phyloP scores from a whole-genome alignment of 1,284 basidiomycete genomes.

The Exobasidium cylindrosporum region DNA sequence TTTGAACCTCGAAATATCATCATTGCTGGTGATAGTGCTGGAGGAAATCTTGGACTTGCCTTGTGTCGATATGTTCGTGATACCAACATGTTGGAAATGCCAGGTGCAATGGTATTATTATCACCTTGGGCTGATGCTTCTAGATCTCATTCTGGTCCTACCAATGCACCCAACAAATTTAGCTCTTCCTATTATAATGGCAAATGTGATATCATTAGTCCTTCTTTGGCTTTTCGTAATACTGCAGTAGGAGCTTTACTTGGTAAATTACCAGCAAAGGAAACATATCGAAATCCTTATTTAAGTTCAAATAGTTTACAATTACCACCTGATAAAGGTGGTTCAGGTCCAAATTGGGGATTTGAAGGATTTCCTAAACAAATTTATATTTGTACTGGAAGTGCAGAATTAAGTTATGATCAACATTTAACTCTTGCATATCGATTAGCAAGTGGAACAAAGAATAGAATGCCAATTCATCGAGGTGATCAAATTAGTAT shows the following conservation, averaged over 20 bases:
- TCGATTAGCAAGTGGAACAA: conserved; percentile 40
- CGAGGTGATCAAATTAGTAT: conserved; percentile 27
- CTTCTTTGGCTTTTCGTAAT: conserved; percentile 43
- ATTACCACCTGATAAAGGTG: conserved; percentile 29
- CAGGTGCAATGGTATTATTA: conserved; percentile 37
- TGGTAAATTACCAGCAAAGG: conserved; percentile 40
- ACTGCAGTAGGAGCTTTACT: conserved; percentile 46
- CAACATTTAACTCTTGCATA: conserved; percentile 50
- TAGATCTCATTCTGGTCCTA: conserved; percentile 47
- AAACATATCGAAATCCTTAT: conserved; percentile 50
- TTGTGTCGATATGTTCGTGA: conserved; percentile 55
- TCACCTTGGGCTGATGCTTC: conserved; percentile 52
- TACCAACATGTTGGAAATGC: conserved; percentile 31
- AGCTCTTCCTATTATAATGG: conserved; percentile 33
- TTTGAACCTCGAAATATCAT: conserved; percentile 61
- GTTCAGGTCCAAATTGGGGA: conserved; percentile 36
- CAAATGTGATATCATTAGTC: conserved; percentile 41
- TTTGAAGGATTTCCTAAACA: conserved; percentile 41
- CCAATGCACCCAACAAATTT: conserved; percentile 36
- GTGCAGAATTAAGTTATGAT: conserved; percentile 45
- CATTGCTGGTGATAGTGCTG: conserved; percentile 69
- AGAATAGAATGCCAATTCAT: conserved; percentile 28
- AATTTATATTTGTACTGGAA: conserved; percentile 42
- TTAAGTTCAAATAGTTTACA: conserved; percentile 48
- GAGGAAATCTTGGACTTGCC: conserved; percentile 68